Conservation (phyloP, 306 rosid species). For the Vachellia pachyceras region DNA sequence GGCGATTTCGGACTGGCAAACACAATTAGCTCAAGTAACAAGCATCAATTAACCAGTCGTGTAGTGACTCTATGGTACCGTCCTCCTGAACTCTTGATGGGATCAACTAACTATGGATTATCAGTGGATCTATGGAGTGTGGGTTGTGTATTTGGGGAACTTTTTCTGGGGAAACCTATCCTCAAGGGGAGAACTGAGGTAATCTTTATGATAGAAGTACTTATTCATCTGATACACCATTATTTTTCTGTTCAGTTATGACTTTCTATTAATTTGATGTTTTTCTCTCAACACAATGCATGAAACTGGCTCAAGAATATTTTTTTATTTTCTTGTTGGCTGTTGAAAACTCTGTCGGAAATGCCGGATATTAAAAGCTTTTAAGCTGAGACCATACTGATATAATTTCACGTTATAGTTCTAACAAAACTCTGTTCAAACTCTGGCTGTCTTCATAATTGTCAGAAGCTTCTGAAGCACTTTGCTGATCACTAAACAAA, state of each 20-base stretch:
- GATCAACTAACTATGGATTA: conserved; percentile 82
- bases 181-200: conserved; percentile 99
- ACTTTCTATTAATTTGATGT: not conserved
- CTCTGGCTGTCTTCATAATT: not conserved
- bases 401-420: not conserved
- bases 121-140: conserved; percentile 97
- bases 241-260: not conserved
- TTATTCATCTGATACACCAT: conserved; percentile 7
- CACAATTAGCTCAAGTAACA: conserved; percentile 58
- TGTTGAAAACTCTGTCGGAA: conserved; percentile 3
- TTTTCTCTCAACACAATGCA: not conserved
- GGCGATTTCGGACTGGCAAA: conserved; percentile 98
- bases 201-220: conserved; percentile 24
- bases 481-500: not conserved
- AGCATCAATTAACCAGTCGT: conserved; percentile 79
- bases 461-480: not conserved
- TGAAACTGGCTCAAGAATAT: not conserved
- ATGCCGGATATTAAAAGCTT: not conserved
- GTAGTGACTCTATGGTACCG: conserved; percentile 98
- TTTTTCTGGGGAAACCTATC: conserved; percentile 74
- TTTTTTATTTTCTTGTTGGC: not conserved
- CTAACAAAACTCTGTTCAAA: not conserved
- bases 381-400: not conserved
- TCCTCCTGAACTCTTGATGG: conserved; percentile 98
- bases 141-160: conserved; percentile 96